Conservation (phyloP, 1,139 yeast genomes). For the Blastobotrys malaysiensis region DNA sequence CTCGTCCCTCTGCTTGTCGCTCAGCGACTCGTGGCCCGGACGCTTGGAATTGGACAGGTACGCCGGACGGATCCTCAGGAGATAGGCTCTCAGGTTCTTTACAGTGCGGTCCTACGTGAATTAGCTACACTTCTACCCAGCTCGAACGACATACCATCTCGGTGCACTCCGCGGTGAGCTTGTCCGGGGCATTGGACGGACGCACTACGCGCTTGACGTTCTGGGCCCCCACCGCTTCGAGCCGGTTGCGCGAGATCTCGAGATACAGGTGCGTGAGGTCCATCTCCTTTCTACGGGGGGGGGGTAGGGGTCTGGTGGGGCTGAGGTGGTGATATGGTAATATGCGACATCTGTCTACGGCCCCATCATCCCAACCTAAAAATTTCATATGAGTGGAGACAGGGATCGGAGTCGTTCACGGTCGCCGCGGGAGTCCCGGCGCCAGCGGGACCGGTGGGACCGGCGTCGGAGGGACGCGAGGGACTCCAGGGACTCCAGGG, state of each 20-base stretch:
- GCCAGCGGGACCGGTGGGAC: neutral
- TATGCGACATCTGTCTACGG: neutral
- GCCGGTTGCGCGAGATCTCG: conserved; percentile 21
- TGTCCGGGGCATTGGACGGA: conserved; percentile 14
- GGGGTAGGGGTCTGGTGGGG: neutral
- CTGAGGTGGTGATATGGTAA: conserved; percentile 1
- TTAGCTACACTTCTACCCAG: neutral
- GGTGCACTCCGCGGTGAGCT: conserved; percentile 25
- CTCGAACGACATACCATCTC: conserved; percentile 25
- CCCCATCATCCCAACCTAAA: neutral
- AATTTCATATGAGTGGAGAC: neutral
- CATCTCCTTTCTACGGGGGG: conserved; percentile 11
- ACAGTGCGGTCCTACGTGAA: conserved; percentile 11
- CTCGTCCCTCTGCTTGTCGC: conserved; percentile 38
- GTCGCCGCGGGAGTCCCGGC: neutral
- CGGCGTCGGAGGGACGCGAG: neutral
- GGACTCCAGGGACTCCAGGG: neutral
- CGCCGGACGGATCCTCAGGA: conserved; percentile 28
- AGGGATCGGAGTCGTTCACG: neutral
- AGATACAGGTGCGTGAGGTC: conserved; percentile 24
- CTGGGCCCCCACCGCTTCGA: conserved; percentile 16
- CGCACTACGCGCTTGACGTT: conserved; percentile 2
- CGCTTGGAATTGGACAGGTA: conserved; percentile 27
- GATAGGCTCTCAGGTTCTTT: conserved; percentile 21
- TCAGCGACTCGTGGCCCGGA: conserved; percentile 21